Evolutionary conservation across 352 stramenopile genomes (phyloP), one percentile per base, ranked within the genome.

Genomic region (Pythium aphanidermatum): DNA sequence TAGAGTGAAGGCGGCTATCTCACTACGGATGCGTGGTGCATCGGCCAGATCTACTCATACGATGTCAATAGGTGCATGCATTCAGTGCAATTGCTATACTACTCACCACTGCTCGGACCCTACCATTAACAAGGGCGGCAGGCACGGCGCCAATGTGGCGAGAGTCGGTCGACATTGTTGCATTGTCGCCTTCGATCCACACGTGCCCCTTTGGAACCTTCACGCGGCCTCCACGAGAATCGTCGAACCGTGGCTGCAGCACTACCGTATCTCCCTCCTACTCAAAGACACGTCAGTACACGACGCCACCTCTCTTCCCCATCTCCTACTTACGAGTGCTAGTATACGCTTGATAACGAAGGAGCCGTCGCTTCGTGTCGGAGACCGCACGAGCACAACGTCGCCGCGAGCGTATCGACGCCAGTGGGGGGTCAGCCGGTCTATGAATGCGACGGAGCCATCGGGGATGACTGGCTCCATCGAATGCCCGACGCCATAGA

Each of bases 161-260:
- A 46, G 91, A 98, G 74, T 99, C 96, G 1, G 84, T 83, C 7
- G 89, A 98, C 58, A 95, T 92, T 31, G 74, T 80, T 6, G 86
- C 52, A 66, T 99, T 99, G 68, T 99, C 96, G 29, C 96, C 96
- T 74, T 98, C 92, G 5, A 99, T 61, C 96, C 96, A 99, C 25
- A 98, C 63, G 55, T 98, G 91, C 40, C 95, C 92, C 47, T 96
- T 85, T 5, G 95, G 95, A 16, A 98, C 68, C 5, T 59, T 70
- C 31, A 90, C 70, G 32, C 68, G 83, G 20, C 66, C 66, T 26
- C 57, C 67, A 4, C 71, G 72, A 26, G 68, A 49, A 28, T 82
- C 43, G 45, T 86, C 74, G 29, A 85, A 82, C 19, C 72, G 71
- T 37, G 77, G 78, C 28, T 90, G 70, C n/a, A 90, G 63, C 60